Evolutionary conservation across 2,329 filamentous ascomycete species (phyloP).

Genomic region (Malbranchea cinnamomea): DNA sequence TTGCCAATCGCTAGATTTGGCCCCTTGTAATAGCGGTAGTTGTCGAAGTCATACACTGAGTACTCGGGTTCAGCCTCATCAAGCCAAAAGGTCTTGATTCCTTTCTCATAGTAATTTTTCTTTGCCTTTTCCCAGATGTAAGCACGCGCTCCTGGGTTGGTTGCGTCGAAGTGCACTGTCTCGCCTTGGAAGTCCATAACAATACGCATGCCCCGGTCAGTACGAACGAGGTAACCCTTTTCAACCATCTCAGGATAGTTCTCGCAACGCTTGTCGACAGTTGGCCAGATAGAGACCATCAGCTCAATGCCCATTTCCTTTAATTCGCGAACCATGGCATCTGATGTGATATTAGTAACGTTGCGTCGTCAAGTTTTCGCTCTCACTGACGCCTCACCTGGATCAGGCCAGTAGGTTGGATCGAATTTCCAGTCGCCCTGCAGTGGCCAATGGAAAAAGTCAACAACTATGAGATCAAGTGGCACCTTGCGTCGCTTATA

Average conservation of each 20-base stretch:
- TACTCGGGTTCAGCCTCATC: constrained; percentile 58
- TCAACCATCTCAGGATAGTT: constrained; percentile 50
- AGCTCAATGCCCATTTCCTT: constrained; percentile 44
- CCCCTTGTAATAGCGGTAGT: constrained; percentile 45
- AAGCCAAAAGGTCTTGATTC: constrained; percentile 52
- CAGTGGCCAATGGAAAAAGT: constrained; percentile 53
- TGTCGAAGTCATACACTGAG: constrained; percentile 49
- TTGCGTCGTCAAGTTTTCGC: too few relatives aligned
- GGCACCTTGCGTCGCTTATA: constrained; percentile 41
- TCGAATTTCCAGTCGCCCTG: constrained; percentile 58
- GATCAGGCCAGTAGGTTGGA: constrained; percentile 48
- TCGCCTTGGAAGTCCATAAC: constrained; percentile 46
- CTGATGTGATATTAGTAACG: constrained; percentile 19
- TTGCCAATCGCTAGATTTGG: constrained; percentile 44
- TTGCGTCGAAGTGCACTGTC: constrained; percentile 48
- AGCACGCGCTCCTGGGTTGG: constrained; percentile 42
- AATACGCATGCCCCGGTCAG: constrained; percentile 43
- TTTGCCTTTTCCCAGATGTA: constrained; percentile 47
- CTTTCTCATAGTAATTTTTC: constrained; percentile 46
- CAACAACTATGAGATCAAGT: constrained; percentile 50
- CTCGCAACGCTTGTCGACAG: constrained; percentile 43
- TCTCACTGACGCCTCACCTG: too few relatives aligned
- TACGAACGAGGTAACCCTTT: constrained; percentile 44
- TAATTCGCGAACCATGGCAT: constrained; percentile 49
- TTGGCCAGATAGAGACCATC: constrained; percentile 58